phyloP scores from a whole-genome alignment of 208 protist genomes.

The Angomonas ambiguus region DNA sequence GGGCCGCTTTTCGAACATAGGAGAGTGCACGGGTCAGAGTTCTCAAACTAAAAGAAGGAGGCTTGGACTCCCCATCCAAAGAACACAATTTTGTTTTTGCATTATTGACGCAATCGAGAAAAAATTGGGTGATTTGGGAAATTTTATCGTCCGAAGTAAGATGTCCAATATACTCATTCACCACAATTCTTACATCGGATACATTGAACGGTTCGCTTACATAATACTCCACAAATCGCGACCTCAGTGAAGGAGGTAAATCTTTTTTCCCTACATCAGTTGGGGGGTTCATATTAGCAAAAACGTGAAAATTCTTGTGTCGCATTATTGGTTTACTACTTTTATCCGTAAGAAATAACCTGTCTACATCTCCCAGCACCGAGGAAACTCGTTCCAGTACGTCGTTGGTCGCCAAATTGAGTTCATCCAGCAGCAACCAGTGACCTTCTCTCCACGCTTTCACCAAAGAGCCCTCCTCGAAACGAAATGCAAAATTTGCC shows the following conservation, averaged over 20 bases:
- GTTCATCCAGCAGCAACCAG: slow-evolving; percentile 99
- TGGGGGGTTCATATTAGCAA: slow-evolving; percentile 99
- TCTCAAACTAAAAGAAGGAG: slow-evolving; percentile 96
- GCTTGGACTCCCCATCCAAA: slow-evolving; percentile 88
- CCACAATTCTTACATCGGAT: slow-evolving; percentile 94
- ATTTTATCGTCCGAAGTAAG: slow-evolving; percentile 73
- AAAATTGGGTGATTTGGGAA: slow-evolving; percentile 94
- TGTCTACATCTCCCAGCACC: slow-evolving; percentile 91
- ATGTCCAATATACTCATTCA: slow-evolving; percentile 87
- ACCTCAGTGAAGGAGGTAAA: slow-evolving; percentile 91
- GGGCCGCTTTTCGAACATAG: slow-evolving; percentile 84
- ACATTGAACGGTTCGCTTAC: slow-evolving; percentile 94
- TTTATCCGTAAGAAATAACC: slow-evolving; percentile 82
- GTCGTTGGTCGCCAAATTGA: slow-evolving; percentile 98
- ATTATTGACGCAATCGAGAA: slow-evolving; percentile 86
- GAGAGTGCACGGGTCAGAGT: slow-evolving; percentile 96
- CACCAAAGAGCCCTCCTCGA: slow-evolving; percentile 97
- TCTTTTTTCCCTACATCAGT: slow-evolving; percentile 99
- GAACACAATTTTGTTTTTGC: slow-evolving; percentile 88
- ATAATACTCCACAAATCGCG: slow-evolving; percentile 98
- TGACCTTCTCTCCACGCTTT: slow-evolving; percentile 95
- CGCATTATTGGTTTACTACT: slow-evolving; percentile 53
- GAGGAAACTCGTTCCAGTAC: slow-evolving; percentile 95
- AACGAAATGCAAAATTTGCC: slow-evolving; percentile 96
- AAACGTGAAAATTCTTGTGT: slow-evolving; percentile 98